Percentiles rank a stretch among this genome's conserved stretches.
These are phyloP conservation scores for Globisporangium polare DNA, from an alignment of 352 stramenopile genomes.

Conservation along the genomic window DNA sequence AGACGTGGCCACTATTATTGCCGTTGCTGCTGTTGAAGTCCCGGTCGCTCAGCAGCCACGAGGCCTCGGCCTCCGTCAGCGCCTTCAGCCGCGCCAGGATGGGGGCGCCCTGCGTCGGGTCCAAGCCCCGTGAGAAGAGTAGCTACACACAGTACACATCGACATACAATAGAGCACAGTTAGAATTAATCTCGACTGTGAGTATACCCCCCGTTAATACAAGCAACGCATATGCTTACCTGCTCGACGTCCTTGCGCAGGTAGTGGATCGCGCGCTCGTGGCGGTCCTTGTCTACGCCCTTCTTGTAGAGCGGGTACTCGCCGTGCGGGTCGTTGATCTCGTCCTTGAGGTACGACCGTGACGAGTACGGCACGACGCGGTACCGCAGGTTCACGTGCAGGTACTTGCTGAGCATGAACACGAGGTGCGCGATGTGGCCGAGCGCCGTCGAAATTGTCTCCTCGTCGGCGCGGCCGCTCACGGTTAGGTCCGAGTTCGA, in stretches of 20 bases:
- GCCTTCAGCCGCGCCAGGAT: slow-evolving; percentile 65
- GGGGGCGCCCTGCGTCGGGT: slow-evolving; percentile 57
- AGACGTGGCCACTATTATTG: slow-evolving; percentile 10
- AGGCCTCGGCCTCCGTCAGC: slow-evolving; percentile 60
- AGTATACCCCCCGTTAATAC: not conserved
- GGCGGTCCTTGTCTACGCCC: slow-evolving; percentile 68
- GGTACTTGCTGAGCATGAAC: slow-evolving; percentile 88
- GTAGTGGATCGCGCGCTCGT: slow-evolving; percentile 76
- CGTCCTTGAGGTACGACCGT: slow-evolving; percentile 78
- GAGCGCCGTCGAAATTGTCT: slow-evolving; percentile 79
- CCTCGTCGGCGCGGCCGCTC: slow-evolving; percentile 58
- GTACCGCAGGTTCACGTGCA: slow-evolving; percentile 84
- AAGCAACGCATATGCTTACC: too few relatives aligned
- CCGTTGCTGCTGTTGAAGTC: slow-evolving; percentile 33
- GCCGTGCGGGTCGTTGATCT: slow-evolving; percentile 76
- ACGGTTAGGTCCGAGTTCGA: slow-evolving; percentile 65
- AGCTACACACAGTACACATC: slow-evolving; percentile 31
- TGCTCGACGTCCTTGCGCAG: slow-evolving; percentile 81
- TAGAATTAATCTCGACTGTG: not conserved
- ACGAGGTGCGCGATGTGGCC: slow-evolving; percentile 85
- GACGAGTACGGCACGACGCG: slow-evolving; percentile 76
- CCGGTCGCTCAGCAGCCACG: slow-evolving; percentile 63
- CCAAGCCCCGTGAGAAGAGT: slow-evolving; percentile 67
- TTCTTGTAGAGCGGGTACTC: slow-evolving; percentile 85
- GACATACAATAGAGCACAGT: not conserved